Percentiles rank a stretch among this genome's conserved stretches.
These are phyloP conservation scores for Neofusicoccum sp. DNA, from an alignment of 2,329 filamentous ascomycete genomes.

Conservation along the genomic window DNA sequence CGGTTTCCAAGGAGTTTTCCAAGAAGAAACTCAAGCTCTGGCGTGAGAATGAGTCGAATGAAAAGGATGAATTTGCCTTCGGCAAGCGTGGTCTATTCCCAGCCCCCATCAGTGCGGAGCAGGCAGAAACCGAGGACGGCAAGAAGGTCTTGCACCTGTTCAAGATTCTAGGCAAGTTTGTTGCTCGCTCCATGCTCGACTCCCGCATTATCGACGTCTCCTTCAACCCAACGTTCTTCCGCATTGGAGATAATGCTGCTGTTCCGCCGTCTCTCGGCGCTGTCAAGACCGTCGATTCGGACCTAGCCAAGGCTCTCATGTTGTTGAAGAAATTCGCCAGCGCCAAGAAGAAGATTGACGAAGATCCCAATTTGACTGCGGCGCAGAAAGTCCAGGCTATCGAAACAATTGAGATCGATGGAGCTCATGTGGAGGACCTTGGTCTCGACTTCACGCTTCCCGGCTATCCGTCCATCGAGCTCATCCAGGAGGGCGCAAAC, in stretches of 20 bases:
- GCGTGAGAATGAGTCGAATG: constrained; percentile 82
- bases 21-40: constrained; percentile 97
- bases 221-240: constrained; percentile 97
- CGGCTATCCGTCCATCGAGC: constrained; percentile 84
- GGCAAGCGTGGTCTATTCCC: constrained; percentile 87
- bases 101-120: constrained; percentile 80
- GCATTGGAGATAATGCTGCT: constrained; percentile 72
- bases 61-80: constrained; percentile 79
- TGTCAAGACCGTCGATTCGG: constrained; percentile 84
- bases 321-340: constrained; percentile 83
- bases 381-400: constrained; percentile 72
- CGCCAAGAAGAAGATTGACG: constrained; percentile 80
- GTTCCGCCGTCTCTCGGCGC: constrained; percentile 85
- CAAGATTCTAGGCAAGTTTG: constrained; percentile 93
- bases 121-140: constrained; percentile 74
- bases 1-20: constrained; percentile 93
- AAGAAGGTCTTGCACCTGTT: constrained; percentile 87
- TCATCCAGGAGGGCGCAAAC: constrained; percentile 74
- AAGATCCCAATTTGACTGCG: constrained; percentile 65
- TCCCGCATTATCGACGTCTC: constrained; percentile 97
- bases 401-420: constrained; percentile 72
- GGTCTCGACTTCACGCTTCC: constrained; percentile 94
- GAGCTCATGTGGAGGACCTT: constrained; percentile 79
- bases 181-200: constrained; percentile 96
- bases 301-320: constrained; percentile 81